Evolutionary conservation across 768 basidiomycete species (phyloP).

Genomic region (Panaeolus cyanescens): DNA sequence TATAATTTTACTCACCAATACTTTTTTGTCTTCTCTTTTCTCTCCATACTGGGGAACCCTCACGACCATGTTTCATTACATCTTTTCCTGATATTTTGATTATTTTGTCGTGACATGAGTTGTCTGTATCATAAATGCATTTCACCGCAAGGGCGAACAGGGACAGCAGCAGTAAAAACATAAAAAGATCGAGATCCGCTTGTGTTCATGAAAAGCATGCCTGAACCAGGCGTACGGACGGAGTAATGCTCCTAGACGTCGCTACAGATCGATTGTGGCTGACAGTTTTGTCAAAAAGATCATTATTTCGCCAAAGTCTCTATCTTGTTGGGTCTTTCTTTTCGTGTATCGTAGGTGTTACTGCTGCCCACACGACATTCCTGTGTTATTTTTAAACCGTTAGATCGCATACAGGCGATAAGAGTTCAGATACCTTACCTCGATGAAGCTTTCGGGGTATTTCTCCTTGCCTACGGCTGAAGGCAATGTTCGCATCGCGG

Average conservation of each 20-base stretch:
- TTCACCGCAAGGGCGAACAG: neutral
- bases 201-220: neutral
- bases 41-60: neutral
- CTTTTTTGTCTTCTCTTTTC: neutral
- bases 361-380: neutral
- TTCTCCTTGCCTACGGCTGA: neutral
- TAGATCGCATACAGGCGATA: neutral
- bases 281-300: neutral
- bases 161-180: neutral
- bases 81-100: neutral
- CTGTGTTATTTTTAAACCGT: neutral
- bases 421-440: neutral
- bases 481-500: neutral
- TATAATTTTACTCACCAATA: slow-evolving; percentile 6
- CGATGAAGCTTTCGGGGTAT: neutral
- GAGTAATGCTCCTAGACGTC: neutral
- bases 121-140: neutral
- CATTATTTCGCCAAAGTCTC: neutral
- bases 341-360: neutral
- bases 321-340: neutral
- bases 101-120: neutral
- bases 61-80: neutral
- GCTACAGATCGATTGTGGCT: too few relatives aligned
- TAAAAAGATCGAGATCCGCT: neutral
- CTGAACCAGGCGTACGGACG: neutral